Evolutionary conservation across 352 stramenopile species (phyloP), one percentile per base, ranked within the genome.

Genomic region (Peronospora destructor): DNA sequence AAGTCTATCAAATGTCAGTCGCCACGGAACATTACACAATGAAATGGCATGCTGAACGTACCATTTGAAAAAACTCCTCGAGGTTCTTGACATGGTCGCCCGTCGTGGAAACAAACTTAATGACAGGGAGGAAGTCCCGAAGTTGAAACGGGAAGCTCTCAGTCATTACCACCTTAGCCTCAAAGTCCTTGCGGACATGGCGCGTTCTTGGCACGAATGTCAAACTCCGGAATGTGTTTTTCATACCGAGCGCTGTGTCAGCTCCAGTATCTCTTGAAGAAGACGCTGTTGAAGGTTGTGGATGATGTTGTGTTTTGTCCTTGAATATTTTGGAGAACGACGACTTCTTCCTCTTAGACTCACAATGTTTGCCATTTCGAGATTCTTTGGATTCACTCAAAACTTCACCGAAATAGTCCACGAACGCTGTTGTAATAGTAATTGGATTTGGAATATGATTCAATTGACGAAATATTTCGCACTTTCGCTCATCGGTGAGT

Each of bases 51-150:
- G 13, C 10, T n/a, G 30, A 2, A 60, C 70, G 28, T 51, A 90
- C 79, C 81, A 91, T 83, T 13, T 77, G 70, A 43, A 91, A 91
- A 56, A 91, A 91, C 44, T 87, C 77, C n/a, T 84, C 68, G 19
- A 91, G 60, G 35, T 85, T 87, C 47, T 88, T 74, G 42, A 87
- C 69, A 37, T 89, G 76, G 13, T 89, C 80, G 10, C 76, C 74
- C 0, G 77, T 87, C 45, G 73, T 83, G 6, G 80, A 85, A 19
- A 91, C 59, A 29, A 91, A 89, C 55, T 85, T 66, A 40, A 88
- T 84, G 26, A 91, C 72, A 6, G 77, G 77, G 0, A 89, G 33
- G 33, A 91, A 91, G 46, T 91, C 77, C 12, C 53, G 53, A 25
- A 80, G 59, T 19, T 84, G 59, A 45, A 91, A 80, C n/a, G 77